Conservation (phyloP, 148 eudicot species). For the Pharnaceum exiguum region DNA sequence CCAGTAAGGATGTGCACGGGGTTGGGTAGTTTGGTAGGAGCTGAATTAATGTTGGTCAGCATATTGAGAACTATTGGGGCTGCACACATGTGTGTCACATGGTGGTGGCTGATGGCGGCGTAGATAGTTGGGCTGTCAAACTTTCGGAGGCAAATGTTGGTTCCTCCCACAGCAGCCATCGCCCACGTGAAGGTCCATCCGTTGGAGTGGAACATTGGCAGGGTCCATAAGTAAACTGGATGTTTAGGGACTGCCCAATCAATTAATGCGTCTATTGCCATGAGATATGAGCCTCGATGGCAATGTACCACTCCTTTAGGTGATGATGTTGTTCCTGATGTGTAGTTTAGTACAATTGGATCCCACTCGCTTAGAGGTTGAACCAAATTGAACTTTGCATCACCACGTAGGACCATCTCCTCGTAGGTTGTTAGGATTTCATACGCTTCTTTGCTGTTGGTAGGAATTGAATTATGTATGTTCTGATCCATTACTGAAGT, state of each 20-base stretch:
- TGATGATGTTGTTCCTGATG: constrained; percentile 25
- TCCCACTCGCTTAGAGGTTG: constrained; percentile 26
- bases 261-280: constrained; percentile 5
- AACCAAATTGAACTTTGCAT: constrained; percentile 16
- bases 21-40: background rate
- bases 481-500: too few relatives aligned
- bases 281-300: constrained; percentile 21
- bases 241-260: constrained; percentile 22
- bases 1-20: constrained; percentile 16
- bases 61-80: constrained; percentile 23
- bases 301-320: constrained; percentile 35
- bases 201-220: constrained; percentile 32
- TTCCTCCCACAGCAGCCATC: constrained; percentile 23
- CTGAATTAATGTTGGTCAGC: background rate
- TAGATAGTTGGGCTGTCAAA: constrained; percentile 6
- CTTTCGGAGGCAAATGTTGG: constrained; percentile 17
- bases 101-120: constrained; percentile 9
- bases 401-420: constrained; percentile 9
- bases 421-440: constrained; percentile 4
- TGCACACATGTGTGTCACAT: constrained; percentile 30
- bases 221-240: constrained; percentile 29
- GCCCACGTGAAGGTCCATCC: constrained; percentile 36
- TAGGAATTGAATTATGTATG: too few relatives aligned
- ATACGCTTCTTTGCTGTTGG: too few relatives aligned
- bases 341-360: constrained; percentile 30